Percentiles rank a stretch among this genome's conserved stretches.
Conservation (phyloP, 495 filamentous ascomycete species). For the Neurospora sp. region DNA sequence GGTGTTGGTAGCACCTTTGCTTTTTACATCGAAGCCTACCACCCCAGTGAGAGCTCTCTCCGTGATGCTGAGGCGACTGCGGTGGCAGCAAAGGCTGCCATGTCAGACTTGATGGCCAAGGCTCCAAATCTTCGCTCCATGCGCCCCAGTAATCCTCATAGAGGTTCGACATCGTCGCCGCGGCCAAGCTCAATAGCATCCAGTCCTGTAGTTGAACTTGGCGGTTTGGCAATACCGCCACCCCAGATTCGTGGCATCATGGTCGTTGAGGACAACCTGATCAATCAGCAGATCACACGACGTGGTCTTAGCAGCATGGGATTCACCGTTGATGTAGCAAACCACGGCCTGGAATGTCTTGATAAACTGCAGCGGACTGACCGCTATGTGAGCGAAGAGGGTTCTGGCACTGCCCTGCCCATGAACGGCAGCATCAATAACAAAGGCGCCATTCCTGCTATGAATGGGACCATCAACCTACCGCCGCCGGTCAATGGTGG, state of each 20-base stretch:
- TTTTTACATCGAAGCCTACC: constrained; percentile 60
- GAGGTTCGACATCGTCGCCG: constrained; percentile 1
- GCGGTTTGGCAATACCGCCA: not conserved
- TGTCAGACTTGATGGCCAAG: constrained; percentile 9
- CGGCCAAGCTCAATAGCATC: constrained; percentile 1
- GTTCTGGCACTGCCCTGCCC: not conserved
- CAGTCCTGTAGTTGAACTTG: constrained; percentile 3
- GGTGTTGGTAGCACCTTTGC: constrained; percentile 68
- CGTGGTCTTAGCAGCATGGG: constrained; percentile 54
- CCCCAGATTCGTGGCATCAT: constrained; percentile 37
- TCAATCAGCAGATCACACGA: constrained; percentile 61
- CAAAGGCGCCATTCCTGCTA: not conserved
- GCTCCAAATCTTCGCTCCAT: not conserved
- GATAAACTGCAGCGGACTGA: constrained; percentile 32
- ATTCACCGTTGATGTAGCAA: constrained; percentile 57
- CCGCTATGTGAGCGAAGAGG: constrained; percentile 19
- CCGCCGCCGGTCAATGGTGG: not conserved
- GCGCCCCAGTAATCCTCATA: not conserved
- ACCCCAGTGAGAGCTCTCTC: constrained; percentile 23
- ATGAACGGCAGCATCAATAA: constrained; percentile 13
- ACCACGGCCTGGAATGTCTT: constrained; percentile 68
- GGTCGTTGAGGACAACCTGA: constrained; percentile 68
- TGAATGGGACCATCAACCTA: not conserved
- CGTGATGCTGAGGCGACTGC: constrained; percentile 20
- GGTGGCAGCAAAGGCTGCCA: constrained; percentile 7